Evolutionary conservation across 2,329 filamentous ascomycete species (phyloP), one percentile per base, ranked within the genome.

Genomic region (Apiospora arundinis): DNA sequence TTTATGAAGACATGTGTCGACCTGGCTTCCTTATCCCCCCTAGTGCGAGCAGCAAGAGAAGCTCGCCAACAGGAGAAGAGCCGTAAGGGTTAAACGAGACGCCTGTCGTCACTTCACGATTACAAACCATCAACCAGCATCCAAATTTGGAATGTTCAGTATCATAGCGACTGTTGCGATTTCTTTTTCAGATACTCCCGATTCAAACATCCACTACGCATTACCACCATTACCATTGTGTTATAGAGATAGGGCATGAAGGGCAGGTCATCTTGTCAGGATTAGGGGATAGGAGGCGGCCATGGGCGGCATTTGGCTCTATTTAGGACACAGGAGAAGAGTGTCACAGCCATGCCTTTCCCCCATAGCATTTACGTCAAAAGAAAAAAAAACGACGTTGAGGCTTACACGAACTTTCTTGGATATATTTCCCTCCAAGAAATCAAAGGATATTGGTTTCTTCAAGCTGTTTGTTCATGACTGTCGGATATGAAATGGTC

Each of bases 61-160:
- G 95, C 95, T 74, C 90, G 95, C 81, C 93, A 93, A 37, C 92
- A 95, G 78, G 95, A 98, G 83, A 94, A 93, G 83, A 91, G 91
- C 72, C 89, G 91, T 74, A 93, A 93, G 81, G 91, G 83, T 28
- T 81, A 85, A 78, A 78, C 84, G 32, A 40, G 32, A 40, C 32
- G 28, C 8, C 21, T 40, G 18, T 63, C 56, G 18, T 63, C 32
- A 40, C 56, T 40, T 63, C 18, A 63, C 32, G 56, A 63, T n/a
- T 63, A 63, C 32, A 63, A 63, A 63, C 21, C 56, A 63, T 63
- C 56, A 63, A 63, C 32, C 37, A 40, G 56, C 56, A 63, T 63
- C 32, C 56, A 18, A 23, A 23, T 63, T 63, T 32, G 56, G 56
- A 37, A 40, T 40, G 56, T 40, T 37, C 32, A 63, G 56, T 63